These are phyloP conservation scores for Ustulina deusta DNA, from an alignment of 2,329 filamentous ascomycete genomes.

Conservation along the genomic window DNA sequence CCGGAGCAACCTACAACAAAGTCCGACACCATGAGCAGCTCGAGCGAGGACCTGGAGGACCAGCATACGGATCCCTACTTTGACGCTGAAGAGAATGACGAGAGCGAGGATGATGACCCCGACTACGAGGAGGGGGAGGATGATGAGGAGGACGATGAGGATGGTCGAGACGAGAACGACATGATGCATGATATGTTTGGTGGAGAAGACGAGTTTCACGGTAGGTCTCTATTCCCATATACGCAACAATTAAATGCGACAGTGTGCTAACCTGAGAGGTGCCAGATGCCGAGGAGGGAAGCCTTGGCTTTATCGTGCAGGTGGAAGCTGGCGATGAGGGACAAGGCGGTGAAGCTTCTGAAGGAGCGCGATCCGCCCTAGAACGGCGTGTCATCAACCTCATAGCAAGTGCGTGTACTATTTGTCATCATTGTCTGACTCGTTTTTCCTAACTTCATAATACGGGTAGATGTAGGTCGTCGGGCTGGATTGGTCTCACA, in stretches of 20 bases:
- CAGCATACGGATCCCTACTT: constrained; percentile 43
- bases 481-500: constrained; percentile 46
- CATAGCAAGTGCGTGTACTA: constrained; percentile 49
- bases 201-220: constrained; percentile 51
- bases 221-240: constrained; percentile 37
- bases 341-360: constrained; percentile 40
- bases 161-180: constrained; percentile 46
- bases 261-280: constrained; percentile 33
- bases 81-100: constrained; percentile 44
- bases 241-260: not conserved
- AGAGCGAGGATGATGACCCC: constrained; percentile 44
- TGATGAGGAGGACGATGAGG: constrained; percentile 45
- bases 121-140: constrained; percentile 43
- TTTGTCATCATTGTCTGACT: not conserved
- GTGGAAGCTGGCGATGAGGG: constrained; percentile 50
- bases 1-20: constrained; percentile 20
- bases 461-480: constrained; percentile 41
- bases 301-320: constrained; percentile 48
- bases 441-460: constrained; percentile 44
- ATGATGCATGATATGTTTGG: constrained; percentile 44
- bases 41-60: constrained; percentile 41
- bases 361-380: constrained; percentile 35
- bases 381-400: constrained; percentile 44
- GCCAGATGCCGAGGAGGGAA: constrained; percentile 48
- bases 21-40: constrained; percentile 41